Evolutionary conservation across 495 filamentous ascomycete genomes (phyloP), one percentile per base, ranked within the genome.

Genomic region (Lepidopterella palustris): DNA sequence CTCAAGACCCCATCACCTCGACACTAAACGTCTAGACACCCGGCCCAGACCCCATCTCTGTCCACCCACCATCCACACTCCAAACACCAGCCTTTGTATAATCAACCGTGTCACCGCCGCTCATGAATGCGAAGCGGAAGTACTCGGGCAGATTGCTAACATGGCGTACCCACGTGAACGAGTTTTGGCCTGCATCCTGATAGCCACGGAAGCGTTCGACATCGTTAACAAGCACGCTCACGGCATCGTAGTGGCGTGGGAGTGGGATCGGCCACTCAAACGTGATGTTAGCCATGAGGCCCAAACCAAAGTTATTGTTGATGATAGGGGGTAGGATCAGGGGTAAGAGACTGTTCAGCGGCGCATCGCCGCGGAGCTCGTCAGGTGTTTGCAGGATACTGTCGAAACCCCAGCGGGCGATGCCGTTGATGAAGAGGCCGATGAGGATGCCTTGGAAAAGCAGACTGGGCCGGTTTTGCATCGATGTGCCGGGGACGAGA

Each of bases 391-490:
- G 88, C n/a, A 97, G 78, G 57, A 97, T 82, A 2, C 86, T 82
- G 50, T 91, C 92, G 64, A 95, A 97, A 11, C 90, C 92, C 92
- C 92, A 97, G 15, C 92, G 79, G 11, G 91, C 92, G 60, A 90
- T 82, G 18, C 92, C 92, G 67, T 97, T 96, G 73, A 95, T 82
- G 72, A 96, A 96, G 0, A 97, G 77, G 13, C 92, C 92, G 5
- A 97, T 70, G 0, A 97, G 74, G n/a, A 97, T 72, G 2, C 92
- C 92, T 66, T 95, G 90, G 60, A 89, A 96, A 8, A 93, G 70
- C 13, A 96, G 71, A 0, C 83, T 84, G 0, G 87, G 85, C 0
- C 92, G 80, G 2, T 87, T 96, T 56, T 92, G 89, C 51, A 96
- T 80, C 42, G 84, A 82, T 0, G 92, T 96, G 0, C 90, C 90